phyloP scores from a whole-genome alignment of 345 rosid genomes.

The Carallia pectinifolia region DNA sequence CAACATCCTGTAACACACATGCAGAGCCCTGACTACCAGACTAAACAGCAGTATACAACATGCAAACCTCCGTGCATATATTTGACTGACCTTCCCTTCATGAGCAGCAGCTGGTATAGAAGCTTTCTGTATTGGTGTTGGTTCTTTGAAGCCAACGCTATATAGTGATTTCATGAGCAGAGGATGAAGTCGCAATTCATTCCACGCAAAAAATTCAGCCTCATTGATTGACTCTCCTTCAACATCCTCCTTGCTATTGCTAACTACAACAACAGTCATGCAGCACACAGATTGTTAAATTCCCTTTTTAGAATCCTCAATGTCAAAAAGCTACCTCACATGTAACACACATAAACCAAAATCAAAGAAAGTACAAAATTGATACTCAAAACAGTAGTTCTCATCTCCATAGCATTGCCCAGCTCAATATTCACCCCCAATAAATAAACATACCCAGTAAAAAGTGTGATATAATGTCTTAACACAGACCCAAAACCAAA shows the following conservation, averaged over 20 bases:
- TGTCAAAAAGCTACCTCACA: too few relatives aligned
- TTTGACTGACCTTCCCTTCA: conserved; percentile 79
- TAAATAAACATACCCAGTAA: too few relatives aligned
- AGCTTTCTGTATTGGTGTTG: conserved; percentile 86
- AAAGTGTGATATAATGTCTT: too few relatives aligned
- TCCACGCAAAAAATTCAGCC: conserved; percentile 71
- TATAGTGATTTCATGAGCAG: conserved; percentile 66
- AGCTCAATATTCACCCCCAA: too few relatives aligned
- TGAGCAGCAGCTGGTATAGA: conserved; percentile 89
- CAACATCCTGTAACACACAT: conserved; percentile 63
- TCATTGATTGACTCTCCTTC: conserved; percentile 51
- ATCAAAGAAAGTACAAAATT: too few relatives aligned
- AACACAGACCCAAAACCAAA: too few relatives aligned
- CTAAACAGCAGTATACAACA: conserved; percentile 2
- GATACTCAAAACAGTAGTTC: too few relatives aligned
- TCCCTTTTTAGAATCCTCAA: too few relatives aligned
- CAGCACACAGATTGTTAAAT: not conserved
- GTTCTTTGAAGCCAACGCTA: conserved; percentile 81
- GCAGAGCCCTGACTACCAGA: conserved; percentile 4
- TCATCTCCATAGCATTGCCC: too few relatives aligned
- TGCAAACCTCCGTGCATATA: not conserved
- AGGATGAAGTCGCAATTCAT: conserved; percentile 81
- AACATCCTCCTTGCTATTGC: conserved; percentile 30
- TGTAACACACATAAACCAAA: too few relatives aligned
- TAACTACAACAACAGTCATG: conserved; percentile 21